Evolutionary conservation across 2,329 filamentous ascomycete species (phyloP), one percentile per base, ranked within the genome.

Genomic region (Madurella mycetomatis): DNA sequence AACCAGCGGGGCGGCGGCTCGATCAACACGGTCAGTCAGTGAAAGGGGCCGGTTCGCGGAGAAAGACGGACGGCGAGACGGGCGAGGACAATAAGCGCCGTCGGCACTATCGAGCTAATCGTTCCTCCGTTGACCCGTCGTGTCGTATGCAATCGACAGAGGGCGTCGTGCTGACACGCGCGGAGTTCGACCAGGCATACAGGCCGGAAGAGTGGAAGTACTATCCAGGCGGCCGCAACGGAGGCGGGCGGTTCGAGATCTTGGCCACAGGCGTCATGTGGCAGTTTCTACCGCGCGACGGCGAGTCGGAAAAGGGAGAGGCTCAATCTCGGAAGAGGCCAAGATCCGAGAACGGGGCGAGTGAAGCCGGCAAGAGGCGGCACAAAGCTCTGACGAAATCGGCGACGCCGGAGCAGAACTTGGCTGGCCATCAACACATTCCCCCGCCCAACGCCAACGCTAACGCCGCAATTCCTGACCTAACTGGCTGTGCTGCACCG

Each of bases 151-250:
- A 30, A n/a, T 54, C 55, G 11, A 39, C 15, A 18, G 40, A 31
- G n/a, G 55, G 55, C n/a, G 44, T 51, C 16, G 18, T 46, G n/a
- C 49, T 55, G 45, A 54, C 52, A 1, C 49, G 49, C 16, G 37
- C 12, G 15, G 41, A 54, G 4, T 47, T 55, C 9, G 19, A 46
- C 1, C 11, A 12, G 18, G 7, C 5, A 2, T 50, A 42, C 41
- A n/a, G 12, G 8, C 11, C 7, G 2, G 9, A 9, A 1, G 48
- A 54, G 49, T 46, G 49, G 30, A 40, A 12, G 9, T 57, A 54
- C 18, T 18, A 13, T 1, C 46, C 55, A 2, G 55, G 55, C 32
- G 55, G 55, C 7, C 17, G 5, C 2, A 12, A 39, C 5, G 45
- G 49, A 0, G 55, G 52, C 19, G 55, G 55, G 8, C 7, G 13